Percentiles rank a stretch among this genome's conserved stretches.
Conservation (phyloP, 495 filamentous ascomycete species). For the Neohortaea acidophila region DNA sequence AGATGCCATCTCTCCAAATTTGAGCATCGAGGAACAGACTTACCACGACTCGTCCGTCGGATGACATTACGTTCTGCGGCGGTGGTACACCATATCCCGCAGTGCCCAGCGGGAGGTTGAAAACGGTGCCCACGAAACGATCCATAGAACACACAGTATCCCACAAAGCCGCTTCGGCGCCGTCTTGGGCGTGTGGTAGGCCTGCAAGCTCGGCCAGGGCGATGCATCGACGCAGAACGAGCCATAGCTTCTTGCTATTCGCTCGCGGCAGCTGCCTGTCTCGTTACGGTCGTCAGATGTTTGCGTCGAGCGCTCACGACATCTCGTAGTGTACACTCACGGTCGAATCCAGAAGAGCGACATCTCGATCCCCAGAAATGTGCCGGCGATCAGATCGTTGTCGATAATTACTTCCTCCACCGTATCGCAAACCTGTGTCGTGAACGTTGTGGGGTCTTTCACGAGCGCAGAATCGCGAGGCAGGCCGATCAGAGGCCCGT, state of each 20-base stretch:
- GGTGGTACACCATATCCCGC: constrained; percentile 2
- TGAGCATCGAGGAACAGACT: too few species aligned
- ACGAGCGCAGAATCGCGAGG: background rate
- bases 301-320: background rate
- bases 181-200: constrained; percentile 10
- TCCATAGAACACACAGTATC: constrained; percentile 22
- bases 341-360: constrained; percentile 1
- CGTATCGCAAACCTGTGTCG: background rate
- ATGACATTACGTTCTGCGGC: constrained; percentile 6
- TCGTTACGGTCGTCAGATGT: background rate
- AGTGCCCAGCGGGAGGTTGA: constrained; percentile 24
- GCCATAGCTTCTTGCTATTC: constrained; percentile 1
- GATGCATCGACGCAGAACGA: constrained; percentile 3
- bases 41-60: constrained; percentile 21
- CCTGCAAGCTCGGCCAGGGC: constrained; percentile 6
- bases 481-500: background rate
- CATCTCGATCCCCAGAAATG: constrained; percentile 5
- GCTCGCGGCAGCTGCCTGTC: background rate
- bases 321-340: background rate
- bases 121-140: constrained; percentile 20
- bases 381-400: background rate
- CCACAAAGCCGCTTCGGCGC: constrained; percentile 18
- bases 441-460: background rate
- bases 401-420: constrained; percentile 2
- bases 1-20: too few species aligned